A percentile compares a stretch with the other conserved stretches of the same genome.
Evolutionary conservation across 208 protist genomes (phyloP).

Genomic region (Acanthamoeba culbertsoni): DNA sequence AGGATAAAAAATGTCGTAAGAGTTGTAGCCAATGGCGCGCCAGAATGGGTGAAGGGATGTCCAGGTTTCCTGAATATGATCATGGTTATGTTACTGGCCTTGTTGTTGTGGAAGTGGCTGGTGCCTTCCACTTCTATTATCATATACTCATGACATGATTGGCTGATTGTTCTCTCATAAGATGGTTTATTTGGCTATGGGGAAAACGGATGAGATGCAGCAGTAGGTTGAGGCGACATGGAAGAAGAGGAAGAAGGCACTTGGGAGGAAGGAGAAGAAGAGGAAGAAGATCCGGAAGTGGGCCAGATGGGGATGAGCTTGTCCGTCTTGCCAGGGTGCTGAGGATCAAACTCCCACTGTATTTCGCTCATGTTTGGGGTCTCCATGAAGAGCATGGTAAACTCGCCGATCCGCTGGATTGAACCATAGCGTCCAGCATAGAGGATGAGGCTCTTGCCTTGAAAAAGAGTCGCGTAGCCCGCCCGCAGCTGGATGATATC

Average conservation of each 20-base stretch:
- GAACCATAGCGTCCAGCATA: slow-evolving; percentile 41
- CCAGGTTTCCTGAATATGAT: no score
- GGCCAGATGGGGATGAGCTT: slow-evolving; percentile 52
- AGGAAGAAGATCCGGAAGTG: background rate
- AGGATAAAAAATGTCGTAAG: no score
- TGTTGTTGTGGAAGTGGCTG: no score
- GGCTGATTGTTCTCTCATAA: no score
- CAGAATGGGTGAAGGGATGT: no score
- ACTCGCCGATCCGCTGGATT: slow-evolving; percentile 31
- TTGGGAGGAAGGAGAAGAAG: background rate
- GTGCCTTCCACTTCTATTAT: no score
- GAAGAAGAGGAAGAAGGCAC: background rate
- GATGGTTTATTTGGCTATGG: background rate
- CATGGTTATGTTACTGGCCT: no score
- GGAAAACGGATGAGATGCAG: background rate
- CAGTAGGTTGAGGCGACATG: background rate
- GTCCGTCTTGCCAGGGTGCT: slow-evolving; percentile 28
- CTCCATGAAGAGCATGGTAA: slow-evolving; percentile 55
- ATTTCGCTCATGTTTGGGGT: slow-evolving; percentile 49
- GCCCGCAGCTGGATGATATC: slow-evolving; percentile 43
- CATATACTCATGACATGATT: no score
- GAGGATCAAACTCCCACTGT: slow-evolving; percentile 31
- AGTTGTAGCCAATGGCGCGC: no score
- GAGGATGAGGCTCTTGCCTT: slow-evolving; percentile 50
- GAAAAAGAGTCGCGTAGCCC: slow-evolving; percentile 45